These are phyloP conservation scores for Sclerotiophoma versabilis DNA, from an alignment of 2,329 filamentous ascomycete genomes.

Conservation along the genomic window DNA sequence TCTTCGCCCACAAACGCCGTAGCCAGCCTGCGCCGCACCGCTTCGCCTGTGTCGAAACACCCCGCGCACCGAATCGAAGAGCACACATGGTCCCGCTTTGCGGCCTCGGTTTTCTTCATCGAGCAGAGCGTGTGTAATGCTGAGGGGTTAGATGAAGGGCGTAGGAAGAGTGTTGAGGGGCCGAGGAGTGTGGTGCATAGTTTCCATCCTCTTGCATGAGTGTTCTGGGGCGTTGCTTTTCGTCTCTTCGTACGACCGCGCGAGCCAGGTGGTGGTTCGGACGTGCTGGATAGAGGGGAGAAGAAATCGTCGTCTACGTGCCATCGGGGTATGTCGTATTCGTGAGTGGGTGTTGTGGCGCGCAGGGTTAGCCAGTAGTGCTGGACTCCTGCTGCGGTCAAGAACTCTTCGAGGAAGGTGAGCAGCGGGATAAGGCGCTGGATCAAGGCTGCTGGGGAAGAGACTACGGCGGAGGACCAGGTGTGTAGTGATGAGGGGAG, in stretches of 20 bases:
- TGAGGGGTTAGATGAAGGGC: slow-evolving; percentile 19
- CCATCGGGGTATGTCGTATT: slow-evolving; percentile 58
- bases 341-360: slow-evolving; percentile 52
- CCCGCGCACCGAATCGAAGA: slow-evolving; percentile 54
- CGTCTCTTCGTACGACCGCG: background rate
- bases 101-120: slow-evolving; percentile 33
- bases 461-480: slow-evolving; percentile 49
- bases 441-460: slow-evolving; percentile 39
- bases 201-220: slow-evolving; percentile 56
- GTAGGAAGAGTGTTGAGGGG: slow-evolving; percentile 54
- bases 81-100: slow-evolving; percentile 49
- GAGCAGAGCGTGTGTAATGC: slow-evolving; percentile 46
- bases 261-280: too few species aligned
- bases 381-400: slow-evolving; percentile 45
- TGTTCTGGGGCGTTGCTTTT: background rate
- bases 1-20: slow-evolving; percentile 25
- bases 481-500: slow-evolving; percentile 42
- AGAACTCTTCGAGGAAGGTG: slow-evolving; percentile 48
- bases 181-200: slow-evolving; percentile 58
- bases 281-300: background rate
- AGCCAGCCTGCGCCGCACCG: slow-evolving; percentile 49
- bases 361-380: slow-evolving; percentile 60
- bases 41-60: slow-evolving; percentile 54
- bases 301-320: slow-evolving; percentile 61
- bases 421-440: slow-evolving; percentile 52